These are phyloP conservation scores for Guillardia theta DNA, from an alignment of 78 protist species.

Conservation along the genomic window DNA sequence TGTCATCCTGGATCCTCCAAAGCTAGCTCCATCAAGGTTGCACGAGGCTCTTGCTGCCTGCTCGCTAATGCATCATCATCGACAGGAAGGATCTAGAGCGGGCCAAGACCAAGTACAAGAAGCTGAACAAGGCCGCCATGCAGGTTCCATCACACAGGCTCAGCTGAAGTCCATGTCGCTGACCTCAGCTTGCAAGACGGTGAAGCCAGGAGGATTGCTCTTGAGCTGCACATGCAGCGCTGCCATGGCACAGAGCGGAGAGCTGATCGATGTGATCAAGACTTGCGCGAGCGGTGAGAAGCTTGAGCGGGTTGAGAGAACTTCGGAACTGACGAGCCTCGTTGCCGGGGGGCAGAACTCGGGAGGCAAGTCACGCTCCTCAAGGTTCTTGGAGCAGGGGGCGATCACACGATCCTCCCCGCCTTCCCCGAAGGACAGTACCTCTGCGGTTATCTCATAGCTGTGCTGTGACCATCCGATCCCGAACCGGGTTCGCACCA, in stretches of 20 bases:
- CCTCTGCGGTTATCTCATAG: background rate
- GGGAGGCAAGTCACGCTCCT: background rate
- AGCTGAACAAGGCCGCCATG: background rate
- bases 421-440: conserved; percentile 18
- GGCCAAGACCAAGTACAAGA: background rate
- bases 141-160: too few species aligned
- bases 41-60: too few species aligned
- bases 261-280: background rate
- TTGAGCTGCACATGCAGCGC: conserved; percentile 30
- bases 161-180: too few species aligned
- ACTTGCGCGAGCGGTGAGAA: background rate
- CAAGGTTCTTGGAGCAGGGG: background rate
- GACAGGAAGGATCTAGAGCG: background rate
- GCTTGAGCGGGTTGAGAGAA: background rate
- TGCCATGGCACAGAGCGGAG: conserved; percentile 37
- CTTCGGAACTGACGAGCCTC: background rate
- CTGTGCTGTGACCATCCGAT: too few species aligned
- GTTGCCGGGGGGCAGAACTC: background rate
- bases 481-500: too few species aligned
- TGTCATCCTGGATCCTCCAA: conserved; percentile 20
- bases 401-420: background rate
- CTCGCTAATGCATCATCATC: too few species aligned
- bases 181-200: too few species aligned
- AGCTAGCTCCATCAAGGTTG: background rate
- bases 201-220: too few species aligned